Evolutionary conservation across 2,329 filamentous ascomycete genomes (phyloP).

Genomic region (Venturia effusa): DNA sequence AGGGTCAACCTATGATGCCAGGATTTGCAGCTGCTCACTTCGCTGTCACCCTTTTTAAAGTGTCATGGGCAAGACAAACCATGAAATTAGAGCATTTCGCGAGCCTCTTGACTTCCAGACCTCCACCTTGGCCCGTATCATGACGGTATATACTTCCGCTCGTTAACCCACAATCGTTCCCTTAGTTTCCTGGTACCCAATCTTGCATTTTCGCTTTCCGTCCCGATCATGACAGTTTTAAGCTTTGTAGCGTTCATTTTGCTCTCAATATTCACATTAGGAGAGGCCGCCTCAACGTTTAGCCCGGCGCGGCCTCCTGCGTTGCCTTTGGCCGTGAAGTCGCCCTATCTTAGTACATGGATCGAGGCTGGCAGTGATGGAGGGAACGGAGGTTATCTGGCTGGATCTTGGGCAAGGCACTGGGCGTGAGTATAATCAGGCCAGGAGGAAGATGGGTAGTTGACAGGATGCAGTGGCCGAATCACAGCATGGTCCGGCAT

Average conservation of each 20-base stretch:
- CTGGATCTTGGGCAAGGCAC: slow-evolving; percentile 58
- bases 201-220: not conserved
- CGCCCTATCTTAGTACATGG: slow-evolving; percentile 66
- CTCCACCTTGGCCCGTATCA: not conserved
- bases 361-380: slow-evolving; percentile 49
- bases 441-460: not conserved
- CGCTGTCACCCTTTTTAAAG: not conserved
- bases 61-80: not conserved
- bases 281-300: slow-evolving; percentile 40
- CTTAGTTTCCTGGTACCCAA: not conserved
- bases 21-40: not conserved
- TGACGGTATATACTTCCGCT: not conserved
- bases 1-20: not conserved
- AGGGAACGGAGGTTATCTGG: slow-evolving; percentile 54
- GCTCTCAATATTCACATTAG: not conserved
- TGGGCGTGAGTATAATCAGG: slow-evolving; percentile 46
- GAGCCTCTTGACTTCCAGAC: not conserved
- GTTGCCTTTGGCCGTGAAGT: slow-evolving; percentile 61
- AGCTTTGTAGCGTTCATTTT: not conserved
- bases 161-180: not conserved
- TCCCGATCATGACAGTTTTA: not conserved
- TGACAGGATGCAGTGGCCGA: slow-evolving; percentile 34
- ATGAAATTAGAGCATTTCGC: not conserved
- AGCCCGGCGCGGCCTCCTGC: slow-evolving; percentile 55
- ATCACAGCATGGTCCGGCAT: slow-evolving; percentile 57